Conservation (phyloP, 768 basidiomycete species). For the Inosperma sp. region DNA sequence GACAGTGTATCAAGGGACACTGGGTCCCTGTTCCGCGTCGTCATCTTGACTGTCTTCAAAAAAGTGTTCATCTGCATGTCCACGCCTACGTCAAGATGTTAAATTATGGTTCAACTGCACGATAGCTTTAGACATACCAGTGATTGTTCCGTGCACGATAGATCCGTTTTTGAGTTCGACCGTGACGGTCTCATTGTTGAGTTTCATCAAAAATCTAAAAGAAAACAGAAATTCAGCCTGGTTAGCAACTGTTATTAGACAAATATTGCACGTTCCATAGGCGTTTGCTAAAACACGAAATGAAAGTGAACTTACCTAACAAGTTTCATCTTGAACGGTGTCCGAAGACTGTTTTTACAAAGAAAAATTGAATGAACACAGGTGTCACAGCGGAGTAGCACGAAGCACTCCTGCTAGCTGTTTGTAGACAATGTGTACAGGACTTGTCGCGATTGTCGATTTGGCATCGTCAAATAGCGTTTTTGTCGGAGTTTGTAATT, state of each 20-base stretch:
- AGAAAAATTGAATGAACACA: background rate
- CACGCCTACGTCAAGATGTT: slow-evolving; percentile 56
- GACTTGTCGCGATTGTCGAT: too few relatives aligned
- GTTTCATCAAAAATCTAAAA: slow-evolving; percentile 94
- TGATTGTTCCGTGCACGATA: slow-evolving; percentile 93
- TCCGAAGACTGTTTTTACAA: background rate
- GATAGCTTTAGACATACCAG: slow-evolving; percentile 52
- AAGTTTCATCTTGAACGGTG: slow-evolving; percentile 61
- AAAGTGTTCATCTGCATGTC: slow-evolving; percentile 99
- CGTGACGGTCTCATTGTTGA: slow-evolving; percentile 99
- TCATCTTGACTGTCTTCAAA: slow-evolving; percentile 96
- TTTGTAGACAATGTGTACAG: too few relatives aligned
- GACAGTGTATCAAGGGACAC: slow-evolving; percentile 83
- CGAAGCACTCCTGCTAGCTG: too few relatives aligned
- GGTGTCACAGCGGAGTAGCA: too few relatives aligned
- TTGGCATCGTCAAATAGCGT: background rate
- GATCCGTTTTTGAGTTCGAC: slow-evolving; percentile 98
- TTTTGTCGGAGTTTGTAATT: background rate
- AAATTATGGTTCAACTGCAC: slow-evolving; percentile 1
- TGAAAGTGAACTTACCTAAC: slow-evolving; percentile 52
- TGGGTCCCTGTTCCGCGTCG: slow-evolving; percentile 86
- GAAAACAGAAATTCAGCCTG: slow-evolving; percentile 3
- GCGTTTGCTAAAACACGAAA: slow-evolving; percentile 3
- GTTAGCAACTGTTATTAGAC: too few relatives aligned
- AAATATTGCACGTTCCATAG: too few relatives aligned